Evolutionary conservation across 441 rosid species (phyloP).

Genomic region (Jatropha multifida): DNA sequence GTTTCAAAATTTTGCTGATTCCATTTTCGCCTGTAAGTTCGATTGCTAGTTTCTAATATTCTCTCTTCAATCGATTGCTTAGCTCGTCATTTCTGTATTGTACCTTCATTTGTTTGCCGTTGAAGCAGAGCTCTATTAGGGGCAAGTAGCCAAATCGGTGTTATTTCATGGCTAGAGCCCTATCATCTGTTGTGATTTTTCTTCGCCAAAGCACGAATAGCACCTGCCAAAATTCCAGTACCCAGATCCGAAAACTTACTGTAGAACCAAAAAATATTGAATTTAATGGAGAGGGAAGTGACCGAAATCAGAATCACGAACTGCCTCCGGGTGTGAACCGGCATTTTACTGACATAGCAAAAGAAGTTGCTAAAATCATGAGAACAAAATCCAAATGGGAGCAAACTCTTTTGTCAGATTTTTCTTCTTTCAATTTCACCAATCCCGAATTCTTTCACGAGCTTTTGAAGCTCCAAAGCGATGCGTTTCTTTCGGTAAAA

Average conservation of each 20-base stretch:
- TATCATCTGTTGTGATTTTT: conserved; percentile 17
- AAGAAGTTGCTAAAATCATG: conserved; percentile 43
- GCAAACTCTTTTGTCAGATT: conserved; percentile 46
- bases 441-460: conserved; percentile 51
- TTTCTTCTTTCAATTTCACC: conserved; percentile 50
- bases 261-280: conserved; percentile 33
- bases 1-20: background rate
- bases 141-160: background rate
- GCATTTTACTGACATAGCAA: conserved; percentile 39
- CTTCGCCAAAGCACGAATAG: conserved; percentile 25
- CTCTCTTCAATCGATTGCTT: background rate
- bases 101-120: background rate
- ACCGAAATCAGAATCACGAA: conserved; percentile 15
- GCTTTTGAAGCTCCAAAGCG: conserved; percentile 49
- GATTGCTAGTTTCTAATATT: background rate
- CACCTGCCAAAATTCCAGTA: conserved; percentile 13
- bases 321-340: conserved; percentile 3
- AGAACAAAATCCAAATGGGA: conserved; percentile 54
- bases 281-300: conserved; percentile 19
- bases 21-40: conserved; percentile 14
- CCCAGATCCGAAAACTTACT: conserved; percentile 30
- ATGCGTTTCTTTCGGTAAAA: conserved; percentile 44
- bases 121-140: background rate
- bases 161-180: conserved; percentile 28
- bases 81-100: background rate